Evolutionary conservation across 2,329 filamentous ascomycete species (phyloP).

Genomic region (Hymenoscyphus infarciens): DNA sequence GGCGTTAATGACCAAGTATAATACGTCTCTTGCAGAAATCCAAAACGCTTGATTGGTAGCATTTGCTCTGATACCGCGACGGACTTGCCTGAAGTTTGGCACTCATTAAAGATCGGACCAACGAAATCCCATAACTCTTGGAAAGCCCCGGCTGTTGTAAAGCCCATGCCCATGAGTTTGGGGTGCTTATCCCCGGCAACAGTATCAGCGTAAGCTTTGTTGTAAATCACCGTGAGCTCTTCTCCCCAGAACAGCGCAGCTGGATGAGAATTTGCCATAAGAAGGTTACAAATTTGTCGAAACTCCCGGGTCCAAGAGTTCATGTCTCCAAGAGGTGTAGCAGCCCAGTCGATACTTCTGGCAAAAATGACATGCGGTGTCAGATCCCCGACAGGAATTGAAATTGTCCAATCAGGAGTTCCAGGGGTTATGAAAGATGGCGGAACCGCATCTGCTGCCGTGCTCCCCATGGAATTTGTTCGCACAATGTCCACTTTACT

Average conservation of each 20-base stretch:
- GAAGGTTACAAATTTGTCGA: slow-evolving; percentile 71
- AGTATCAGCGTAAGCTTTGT: slow-evolving; percentile 64
- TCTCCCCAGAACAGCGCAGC: slow-evolving; percentile 75
- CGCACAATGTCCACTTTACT: not conserved
- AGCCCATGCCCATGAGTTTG: slow-evolving; percentile 52
- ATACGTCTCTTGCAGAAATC: slow-evolving; percentile 73
- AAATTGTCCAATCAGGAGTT: slow-evolving; percentile 62
- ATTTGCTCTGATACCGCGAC: slow-evolving; percentile 79
- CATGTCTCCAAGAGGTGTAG: slow-evolving; percentile 70
- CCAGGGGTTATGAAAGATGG: slow-evolving; percentile 21
- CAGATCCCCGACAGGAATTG: slow-evolving; percentile 58
- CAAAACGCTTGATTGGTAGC: slow-evolving; percentile 65
- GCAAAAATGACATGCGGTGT: slow-evolving; percentile 69
- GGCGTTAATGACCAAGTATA: slow-evolving; percentile 60
- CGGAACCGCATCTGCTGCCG: not conserved
- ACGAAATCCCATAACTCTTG: slow-evolving; percentile 70
- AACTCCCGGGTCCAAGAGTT: slow-evolving; percentile 68
- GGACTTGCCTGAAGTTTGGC: slow-evolving; percentile 65
- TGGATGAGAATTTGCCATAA: slow-evolving; percentile 74
- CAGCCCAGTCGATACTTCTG: slow-evolving; percentile 67
- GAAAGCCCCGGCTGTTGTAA: slow-evolving; percentile 51
- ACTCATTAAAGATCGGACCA: slow-evolving; percentile 63
- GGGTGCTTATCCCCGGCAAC: slow-evolving; percentile 77
- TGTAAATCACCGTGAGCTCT: slow-evolving; percentile 63
- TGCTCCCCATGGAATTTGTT: not conserved